Evolutionary conservation across 305 asterid species (phyloP).

Genomic region (Stenogyne calaminthoides): DNA sequence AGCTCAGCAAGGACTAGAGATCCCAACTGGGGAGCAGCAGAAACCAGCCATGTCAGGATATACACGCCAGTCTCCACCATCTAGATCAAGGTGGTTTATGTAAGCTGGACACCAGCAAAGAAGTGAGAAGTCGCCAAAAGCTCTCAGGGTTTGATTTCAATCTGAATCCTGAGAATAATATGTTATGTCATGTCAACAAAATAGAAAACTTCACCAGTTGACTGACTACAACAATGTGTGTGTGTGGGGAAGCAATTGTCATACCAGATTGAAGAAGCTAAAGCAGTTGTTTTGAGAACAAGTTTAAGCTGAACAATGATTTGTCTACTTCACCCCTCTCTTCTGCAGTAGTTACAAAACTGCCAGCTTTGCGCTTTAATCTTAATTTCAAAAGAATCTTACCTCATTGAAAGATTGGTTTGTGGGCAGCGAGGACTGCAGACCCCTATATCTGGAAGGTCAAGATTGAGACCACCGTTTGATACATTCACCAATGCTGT

Average conservation of each 20-base stretch:
- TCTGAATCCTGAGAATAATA: constrained; percentile 76
- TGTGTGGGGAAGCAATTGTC: background rate
- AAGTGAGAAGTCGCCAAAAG: constrained; percentile 97
- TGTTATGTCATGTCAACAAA: constrained; percentile 27
- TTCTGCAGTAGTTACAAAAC: constrained; percentile 82
- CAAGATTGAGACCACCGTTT: constrained; percentile 54
- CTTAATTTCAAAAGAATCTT: constrained; percentile 71
- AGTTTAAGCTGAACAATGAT: constrained; percentile 80
- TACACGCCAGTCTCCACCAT: constrained; percentile 98
- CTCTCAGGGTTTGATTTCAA: constrained; percentile 69
- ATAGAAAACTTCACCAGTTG: constrained; percentile 13
- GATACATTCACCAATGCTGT: constrained; percentile 81
- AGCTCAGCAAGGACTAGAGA: constrained; percentile 97
- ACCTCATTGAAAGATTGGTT: constrained; percentile 80
- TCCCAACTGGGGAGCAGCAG: constrained; percentile 99
- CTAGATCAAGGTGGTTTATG: constrained; percentile 90
- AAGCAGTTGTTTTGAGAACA: constrained; percentile 99
- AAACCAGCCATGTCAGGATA: constrained; percentile 98
- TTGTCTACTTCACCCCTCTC: constrained; percentile 91
- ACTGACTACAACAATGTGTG: background rate
- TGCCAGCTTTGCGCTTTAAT: constrained; percentile 70
- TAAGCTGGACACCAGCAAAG: constrained; percentile 99
- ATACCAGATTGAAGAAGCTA: constrained; percentile 94
- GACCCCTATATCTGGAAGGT: constrained; percentile 52
- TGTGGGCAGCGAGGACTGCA: constrained; percentile 51